These are phyloP conservation scores for Nematodospora valgi DNA, from an alignment of 805 yeast species.

Conservation along the genomic window DNA sequence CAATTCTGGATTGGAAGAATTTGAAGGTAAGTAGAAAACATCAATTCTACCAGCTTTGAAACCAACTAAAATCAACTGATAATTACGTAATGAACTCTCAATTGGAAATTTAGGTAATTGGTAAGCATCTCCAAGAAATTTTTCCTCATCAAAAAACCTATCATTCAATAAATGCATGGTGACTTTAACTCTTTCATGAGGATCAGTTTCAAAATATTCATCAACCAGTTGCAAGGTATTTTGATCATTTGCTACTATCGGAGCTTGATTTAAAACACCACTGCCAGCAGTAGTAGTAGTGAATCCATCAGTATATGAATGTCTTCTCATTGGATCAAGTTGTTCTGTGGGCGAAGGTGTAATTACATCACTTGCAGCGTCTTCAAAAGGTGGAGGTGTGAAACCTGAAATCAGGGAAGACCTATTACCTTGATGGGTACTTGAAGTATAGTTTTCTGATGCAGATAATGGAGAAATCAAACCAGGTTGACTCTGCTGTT, in stretches of 20 bases:
- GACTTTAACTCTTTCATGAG: conserved; percentile 38
- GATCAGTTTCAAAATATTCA: conserved; percentile 36
- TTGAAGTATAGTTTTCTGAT: conserved; percentile 3
- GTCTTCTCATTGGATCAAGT: conserved; percentile 10
- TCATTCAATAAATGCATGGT: conserved; percentile 25
- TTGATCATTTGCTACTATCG: conserved; percentile 1
- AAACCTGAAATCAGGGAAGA: conserved; percentile 10
- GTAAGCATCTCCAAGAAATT: conserved; percentile 24
- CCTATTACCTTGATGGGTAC: conserved; percentile 1
- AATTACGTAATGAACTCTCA: conserved; percentile 32
- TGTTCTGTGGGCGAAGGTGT: conserved; percentile 6
- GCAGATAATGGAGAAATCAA: conserved; percentile 1
- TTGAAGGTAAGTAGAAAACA: conserved; percentile 59
- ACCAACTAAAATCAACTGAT: conserved; percentile 56
- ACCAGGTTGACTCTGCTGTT: neutral
- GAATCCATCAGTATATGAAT: conserved; percentile 12
- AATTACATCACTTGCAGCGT: neutral
- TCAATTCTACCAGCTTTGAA: conserved; percentile 81
- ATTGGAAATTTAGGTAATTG: conserved; percentile 36
- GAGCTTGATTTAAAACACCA: neutral
- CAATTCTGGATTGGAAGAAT: conserved; percentile 9
- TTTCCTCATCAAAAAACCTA: conserved; percentile 27
- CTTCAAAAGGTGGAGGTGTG: conserved; percentile 1
- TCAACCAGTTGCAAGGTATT: conserved; percentile 19
- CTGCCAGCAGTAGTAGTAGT: conserved; percentile 2